Conservation (phyloP, 2,329 filamentous ascomycete species). For the Xylariaceae sp. region DNA sequence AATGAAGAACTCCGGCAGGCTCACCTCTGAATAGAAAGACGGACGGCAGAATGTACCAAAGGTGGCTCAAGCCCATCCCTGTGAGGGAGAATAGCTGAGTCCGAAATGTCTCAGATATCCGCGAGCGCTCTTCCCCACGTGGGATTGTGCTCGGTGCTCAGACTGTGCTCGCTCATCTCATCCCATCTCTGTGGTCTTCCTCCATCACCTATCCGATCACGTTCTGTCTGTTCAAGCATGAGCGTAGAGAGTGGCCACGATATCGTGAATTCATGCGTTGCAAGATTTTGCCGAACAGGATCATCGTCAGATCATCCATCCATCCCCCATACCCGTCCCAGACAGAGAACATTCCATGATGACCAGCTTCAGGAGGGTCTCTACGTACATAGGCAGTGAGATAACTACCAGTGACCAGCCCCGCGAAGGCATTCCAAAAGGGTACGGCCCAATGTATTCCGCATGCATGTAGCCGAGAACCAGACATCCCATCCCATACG, state of each 20-base stretch:
- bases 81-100: conserved; percentile 12
- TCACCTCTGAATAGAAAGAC: too few species aligned
- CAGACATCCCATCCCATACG: conserved; percentile 3
- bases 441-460: conserved; percentile 23
- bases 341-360: background rate
- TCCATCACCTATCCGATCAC: background rate
- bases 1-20: too few species aligned
- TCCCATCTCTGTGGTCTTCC: background rate
- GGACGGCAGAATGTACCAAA: background rate
- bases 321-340: background rate
- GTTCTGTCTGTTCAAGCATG: background rate
- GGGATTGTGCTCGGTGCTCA: conserved; percentile 25
- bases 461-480: conserved; percentile 24
- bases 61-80: conserved; percentile 2
- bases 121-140: conserved; percentile 26
- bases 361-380: too few species aligned
- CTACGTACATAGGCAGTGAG: too few species aligned
- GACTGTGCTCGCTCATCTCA: too few species aligned
- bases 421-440: conserved; percentile 13
- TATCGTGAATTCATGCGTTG: background rate
- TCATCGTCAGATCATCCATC: conserved; percentile 1
- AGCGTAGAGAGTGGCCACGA: background rate
- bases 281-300: conserved; percentile 13
- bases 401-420: background rate
- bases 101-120: conserved; percentile 28